Evolutionary conservation across 495 filamentous ascomycete species (phyloP), one percentile per base, ranked within the genome.

Genomic region (Daldinia childiae): DNA sequence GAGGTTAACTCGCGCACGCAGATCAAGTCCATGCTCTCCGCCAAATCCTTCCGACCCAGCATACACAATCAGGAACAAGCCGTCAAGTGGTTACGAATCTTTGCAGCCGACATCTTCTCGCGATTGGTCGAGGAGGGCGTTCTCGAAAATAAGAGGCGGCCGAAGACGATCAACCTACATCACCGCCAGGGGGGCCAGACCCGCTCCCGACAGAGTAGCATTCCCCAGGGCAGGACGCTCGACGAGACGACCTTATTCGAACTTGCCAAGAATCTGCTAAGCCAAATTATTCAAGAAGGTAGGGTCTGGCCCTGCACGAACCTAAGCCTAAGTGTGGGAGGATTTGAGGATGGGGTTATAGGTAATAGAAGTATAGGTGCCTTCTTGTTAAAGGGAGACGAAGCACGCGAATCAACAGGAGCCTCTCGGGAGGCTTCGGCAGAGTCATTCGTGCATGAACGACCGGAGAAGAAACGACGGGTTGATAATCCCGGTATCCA

Each of bases 11-110:
- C 94, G 38, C 88, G 95, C 64, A 97, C 93, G 12, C 91, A 94
- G 73, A 97, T 97, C 77, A 98, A 98, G 76, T 94, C 91, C 21
- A 99, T 99, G 95, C 86, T 98, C n/a, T 97, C 93, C 1, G 94
- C 95, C 50, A 99, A 99, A 76, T 95, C 93, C 0, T 99, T 99
- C 71, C 87, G 93, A 6, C 95, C 95, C 1, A 89, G 84, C 66
- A 93, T 99, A 74, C 92, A 89, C 70, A 88, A 83, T 14, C 78
- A 86, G n/a, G 93, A 95, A 26, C 92, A 97, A 78, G 96, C 90
- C 2, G 83, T 87, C 6, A 91, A 89, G 73, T 99, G 95, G 95
- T 82, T 99, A 51, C 85, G 89, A 15, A 97, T 99, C 62, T 98
- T 99, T 78, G 90, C 89, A 14, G 93, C 94, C 0, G 95, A 99